Evolutionary conservation across 202 grass and related monocot species (phyloP).

Genomic region (Bolboschoenoplectus hybrid): DNA sequence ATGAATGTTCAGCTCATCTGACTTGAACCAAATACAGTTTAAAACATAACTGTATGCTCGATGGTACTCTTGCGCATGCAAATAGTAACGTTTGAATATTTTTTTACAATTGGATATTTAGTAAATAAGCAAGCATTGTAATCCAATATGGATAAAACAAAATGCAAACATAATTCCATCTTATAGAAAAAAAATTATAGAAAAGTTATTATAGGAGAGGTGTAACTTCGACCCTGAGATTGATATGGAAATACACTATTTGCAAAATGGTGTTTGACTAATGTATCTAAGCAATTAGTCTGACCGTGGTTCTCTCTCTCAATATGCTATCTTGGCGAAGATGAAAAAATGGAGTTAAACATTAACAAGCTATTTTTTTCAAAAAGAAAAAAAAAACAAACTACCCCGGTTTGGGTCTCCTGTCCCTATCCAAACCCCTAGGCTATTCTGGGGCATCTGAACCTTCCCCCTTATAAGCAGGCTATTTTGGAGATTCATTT

Average conservation of each 20-base stretch:
- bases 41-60: not conserved
- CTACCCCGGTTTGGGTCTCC: not conserved
- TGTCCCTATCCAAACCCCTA: not conserved
- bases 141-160: not conserved
- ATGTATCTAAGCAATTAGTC: not conserved
- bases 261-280: not conserved
- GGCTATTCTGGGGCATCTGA: not conserved
- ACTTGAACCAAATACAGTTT: not conserved
- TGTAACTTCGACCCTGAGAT: not conserved
- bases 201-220: not conserved
- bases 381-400: no score
- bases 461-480: not conserved
- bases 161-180: not conserved
- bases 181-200: not conserved
- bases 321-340: not conserved
- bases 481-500: not conserved
- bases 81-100: constrained; percentile 3
- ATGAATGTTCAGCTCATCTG: not conserved
- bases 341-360: not conserved
- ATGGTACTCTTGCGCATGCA: not conserved
- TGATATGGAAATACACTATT: not conserved
- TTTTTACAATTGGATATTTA: not conserved
- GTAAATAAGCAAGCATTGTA: not conserved
- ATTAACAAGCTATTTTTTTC: not conserved
- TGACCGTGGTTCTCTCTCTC: not conserved